These are phyloP conservation scores for Komagataella kurtzmanii DNA, from an alignment of 805 yeast genomes.

Conservation along the genomic window DNA sequence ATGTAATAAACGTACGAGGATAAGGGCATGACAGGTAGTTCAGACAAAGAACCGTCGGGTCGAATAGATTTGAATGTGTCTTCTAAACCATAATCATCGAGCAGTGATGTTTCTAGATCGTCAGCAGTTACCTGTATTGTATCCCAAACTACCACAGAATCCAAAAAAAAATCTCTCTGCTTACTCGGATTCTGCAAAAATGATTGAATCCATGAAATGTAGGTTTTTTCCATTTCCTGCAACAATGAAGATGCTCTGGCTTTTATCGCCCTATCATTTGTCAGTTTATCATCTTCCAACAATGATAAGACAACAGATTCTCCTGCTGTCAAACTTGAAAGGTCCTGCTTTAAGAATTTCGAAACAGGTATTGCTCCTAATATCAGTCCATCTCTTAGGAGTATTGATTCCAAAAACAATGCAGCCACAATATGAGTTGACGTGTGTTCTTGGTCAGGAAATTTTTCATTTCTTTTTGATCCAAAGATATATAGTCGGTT, in stretches of 20 bases:
- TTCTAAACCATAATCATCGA: slow-evolving; percentile 18
- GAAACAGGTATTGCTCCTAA: slow-evolving; percentile 31
- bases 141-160: slow-evolving; percentile 54
- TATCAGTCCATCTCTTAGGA: slow-evolving; percentile 48
- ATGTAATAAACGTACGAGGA: slow-evolving; percentile 56
- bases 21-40: slow-evolving; percentile 41
- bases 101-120: slow-evolving; percentile 37
- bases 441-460: slow-evolving; percentile 5
- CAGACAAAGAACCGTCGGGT: slow-evolving; percentile 18
- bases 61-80: slow-evolving; percentile 11
- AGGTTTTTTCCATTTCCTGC: slow-evolving; percentile 32
- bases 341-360: slow-evolving; percentile 23
- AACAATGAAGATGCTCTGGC: slow-evolving; percentile 18
- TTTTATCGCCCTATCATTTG: slow-evolving; percentile 2
- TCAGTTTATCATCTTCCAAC: slow-evolving; percentile 5
- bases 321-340: slow-evolving; percentile 29
- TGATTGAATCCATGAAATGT: slow-evolving; percentile 28
- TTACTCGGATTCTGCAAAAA: slow-evolving; percentile 62
- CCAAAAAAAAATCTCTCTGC: slow-evolving; percentile 62
- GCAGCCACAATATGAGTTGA: slow-evolving; percentile 36
- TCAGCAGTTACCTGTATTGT: slow-evolving; percentile 69
- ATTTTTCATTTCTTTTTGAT: neutral
- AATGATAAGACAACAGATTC: slow-evolving; percentile 15
- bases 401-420: slow-evolving; percentile 46
- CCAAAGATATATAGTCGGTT: neutral